phyloP scores from a whole-genome alignment of 495 filamentous ascomycete genomes.

The Podospora anserina region DNA sequence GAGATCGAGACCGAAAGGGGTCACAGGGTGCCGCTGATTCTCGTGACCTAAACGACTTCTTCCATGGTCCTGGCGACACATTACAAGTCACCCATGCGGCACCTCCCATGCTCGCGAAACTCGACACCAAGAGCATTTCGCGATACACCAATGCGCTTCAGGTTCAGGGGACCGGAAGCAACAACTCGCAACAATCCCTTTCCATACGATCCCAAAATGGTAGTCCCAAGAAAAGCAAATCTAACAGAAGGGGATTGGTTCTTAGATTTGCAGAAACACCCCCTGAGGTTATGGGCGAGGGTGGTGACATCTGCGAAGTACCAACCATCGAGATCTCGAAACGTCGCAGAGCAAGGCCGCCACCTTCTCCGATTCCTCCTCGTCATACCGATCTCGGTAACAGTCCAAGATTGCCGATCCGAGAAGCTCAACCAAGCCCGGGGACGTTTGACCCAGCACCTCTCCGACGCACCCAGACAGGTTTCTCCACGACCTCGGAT shows the following conservation, averaged over 20 bases:
- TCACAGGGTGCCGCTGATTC: conserved; percentile 39
- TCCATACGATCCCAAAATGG: conserved; percentile 31
- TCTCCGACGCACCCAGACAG: conserved; percentile 49
- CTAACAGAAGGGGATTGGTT: conserved; percentile 54
- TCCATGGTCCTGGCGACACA: conserved; percentile 42
- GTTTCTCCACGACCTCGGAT: conserved; percentile 36
- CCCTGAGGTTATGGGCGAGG: conserved; percentile 80
- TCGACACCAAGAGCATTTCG: conserved; percentile 45
- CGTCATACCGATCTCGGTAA: conserved; percentile 20
- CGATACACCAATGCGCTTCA: conserved; percentile 44
- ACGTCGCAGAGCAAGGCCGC: conserved; percentile 45
- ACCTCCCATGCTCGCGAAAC: conserved; percentile 42
- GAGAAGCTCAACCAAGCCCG: conserved; percentile 23
- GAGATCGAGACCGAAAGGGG: conserved; percentile 40
- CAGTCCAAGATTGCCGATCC: conserved; percentile 22
- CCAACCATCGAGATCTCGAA: conserved; percentile 66
- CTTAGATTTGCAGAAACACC: conserved; percentile 67
- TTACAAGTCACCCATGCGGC: conserved; percentile 40
- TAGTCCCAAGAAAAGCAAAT: conserved; percentile 26
- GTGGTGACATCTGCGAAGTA: conserved; percentile 75
- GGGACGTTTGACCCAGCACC: conserved; percentile 37
- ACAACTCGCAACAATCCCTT: conserved; percentile 29
- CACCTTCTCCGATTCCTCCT: conserved; percentile 27
- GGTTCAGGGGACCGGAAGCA: conserved; percentile 29
- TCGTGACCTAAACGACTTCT: conserved; percentile 44